These are phyloP conservation scores for Cercospora berteroae DNA, from an alignment of 2,329 filamentous ascomycete genomes.

Conservation along the genomic window DNA sequence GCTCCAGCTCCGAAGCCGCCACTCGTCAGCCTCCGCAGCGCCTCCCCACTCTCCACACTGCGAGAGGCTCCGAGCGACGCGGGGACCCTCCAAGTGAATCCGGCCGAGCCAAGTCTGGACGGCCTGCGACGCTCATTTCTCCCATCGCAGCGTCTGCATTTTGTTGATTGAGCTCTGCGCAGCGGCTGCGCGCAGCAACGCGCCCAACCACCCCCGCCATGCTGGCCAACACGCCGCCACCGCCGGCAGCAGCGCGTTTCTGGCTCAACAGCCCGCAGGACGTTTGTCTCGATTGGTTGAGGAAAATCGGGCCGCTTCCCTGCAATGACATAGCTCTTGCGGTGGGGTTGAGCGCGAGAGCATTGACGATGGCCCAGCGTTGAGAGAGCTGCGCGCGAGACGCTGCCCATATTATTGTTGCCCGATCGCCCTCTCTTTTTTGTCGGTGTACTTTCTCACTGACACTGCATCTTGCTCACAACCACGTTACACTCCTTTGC, in stretches of 20 bases:
- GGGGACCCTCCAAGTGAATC: not conserved
- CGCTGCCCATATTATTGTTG: not conserved
- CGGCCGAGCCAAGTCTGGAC: not conserved
- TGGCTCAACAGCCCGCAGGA: not conserved
- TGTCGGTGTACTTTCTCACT: not conserved
- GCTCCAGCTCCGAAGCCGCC: not conserved
- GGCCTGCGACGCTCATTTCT: not conserved
- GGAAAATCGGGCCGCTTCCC: slow-evolving; percentile 11
- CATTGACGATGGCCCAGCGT: slow-evolving; percentile 5
- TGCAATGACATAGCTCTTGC: slow-evolving; percentile 9
- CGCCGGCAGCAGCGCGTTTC: not conserved
- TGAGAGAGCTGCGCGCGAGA: not conserved
- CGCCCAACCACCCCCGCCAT: slow-evolving; percentile 3
- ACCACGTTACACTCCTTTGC: not conserved
- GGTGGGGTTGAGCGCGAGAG: slow-evolving; percentile 7
- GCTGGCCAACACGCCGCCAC: not conserved
- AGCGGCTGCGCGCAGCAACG: slow-evolving; percentile 10
- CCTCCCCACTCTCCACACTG: not conserved
- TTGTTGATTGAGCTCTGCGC: slow-evolving; percentile 4
- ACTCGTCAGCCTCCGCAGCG: not conserved
- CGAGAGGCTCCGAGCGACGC: not conserved
- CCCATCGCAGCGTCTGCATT: not conserved
- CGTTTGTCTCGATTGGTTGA: slow-evolving; percentile 4
- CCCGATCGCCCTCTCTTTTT: not conserved
- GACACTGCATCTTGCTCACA: not conserved